These are phyloP conservation scores for Helicostylum pulchrum DNA, from an alignment of 192 early-diverging fungal genomes.

Conservation along the genomic window DNA sequence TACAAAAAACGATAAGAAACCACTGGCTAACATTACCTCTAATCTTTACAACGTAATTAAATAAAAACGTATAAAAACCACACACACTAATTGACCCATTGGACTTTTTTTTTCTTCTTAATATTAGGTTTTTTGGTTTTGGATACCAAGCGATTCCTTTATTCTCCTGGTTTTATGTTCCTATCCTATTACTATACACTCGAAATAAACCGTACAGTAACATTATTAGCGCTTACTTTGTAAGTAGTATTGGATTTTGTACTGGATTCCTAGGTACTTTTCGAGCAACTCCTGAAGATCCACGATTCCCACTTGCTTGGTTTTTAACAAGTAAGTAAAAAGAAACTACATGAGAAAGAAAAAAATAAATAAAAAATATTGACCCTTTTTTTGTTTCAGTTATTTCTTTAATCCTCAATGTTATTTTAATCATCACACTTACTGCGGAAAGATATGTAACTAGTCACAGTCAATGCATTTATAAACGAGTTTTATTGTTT, in stretches of 20 bases:
- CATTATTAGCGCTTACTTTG: background rate
- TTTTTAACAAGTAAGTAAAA: background rate
- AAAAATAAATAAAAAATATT: background rate
- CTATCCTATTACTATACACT: conserved; percentile 7
- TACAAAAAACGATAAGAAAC: too few relatives aligned
- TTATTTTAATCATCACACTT: background rate
- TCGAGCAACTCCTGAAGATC: background rate
- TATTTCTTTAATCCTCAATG: background rate
- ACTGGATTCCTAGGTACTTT: conserved; percentile 10
- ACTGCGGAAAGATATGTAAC: background rate
- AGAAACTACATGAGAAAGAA: too few relatives aligned
- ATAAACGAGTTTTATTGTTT: conserved; percentile 14
- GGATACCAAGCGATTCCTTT: conserved; percentile 23
- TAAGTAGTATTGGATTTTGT: conserved; percentile 5
- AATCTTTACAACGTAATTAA: too few relatives aligned
- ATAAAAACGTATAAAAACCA: too few relatives aligned
- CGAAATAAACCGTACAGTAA: background rate
- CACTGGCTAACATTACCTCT: too few relatives aligned
- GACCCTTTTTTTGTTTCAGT: background rate
- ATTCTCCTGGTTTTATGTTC: conserved; percentile 7
- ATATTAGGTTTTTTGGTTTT: conserved; percentile 8
- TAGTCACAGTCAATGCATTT: background rate
- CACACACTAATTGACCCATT: too few relatives aligned
- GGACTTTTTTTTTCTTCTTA: too few relatives aligned
- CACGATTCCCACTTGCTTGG: background rate